Conservation (phyloP, 495 filamentous ascomycete species). For the Aspergillus egyptiacus region DNA sequence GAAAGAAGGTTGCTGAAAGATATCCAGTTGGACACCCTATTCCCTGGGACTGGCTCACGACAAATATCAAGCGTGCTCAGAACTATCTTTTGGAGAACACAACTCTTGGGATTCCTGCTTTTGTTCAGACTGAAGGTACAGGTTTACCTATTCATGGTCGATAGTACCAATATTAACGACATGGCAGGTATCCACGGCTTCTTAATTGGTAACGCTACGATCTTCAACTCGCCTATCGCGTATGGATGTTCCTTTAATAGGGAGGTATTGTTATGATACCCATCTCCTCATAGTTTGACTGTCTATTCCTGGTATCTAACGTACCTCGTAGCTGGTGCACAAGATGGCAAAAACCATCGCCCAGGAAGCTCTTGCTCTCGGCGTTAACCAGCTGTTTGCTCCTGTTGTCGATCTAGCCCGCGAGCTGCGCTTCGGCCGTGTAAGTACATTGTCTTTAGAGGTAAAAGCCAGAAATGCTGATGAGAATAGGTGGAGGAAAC, state of each 20-base stretch:
- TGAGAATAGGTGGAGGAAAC: constrained; percentile 55
- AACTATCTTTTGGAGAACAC: constrained; percentile 60
- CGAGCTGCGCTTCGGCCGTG: constrained; percentile 60
- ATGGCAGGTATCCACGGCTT: constrained; percentile 66
- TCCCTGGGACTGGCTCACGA: constrained; percentile 54
- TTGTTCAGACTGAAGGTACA: constrained; percentile 61
- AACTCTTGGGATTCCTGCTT: constrained; percentile 59
- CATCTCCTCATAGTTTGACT: not conserved
- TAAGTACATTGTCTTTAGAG: constrained; percentile 11
- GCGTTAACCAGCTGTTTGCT: constrained; percentile 63
- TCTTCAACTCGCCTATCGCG: constrained; percentile 68
- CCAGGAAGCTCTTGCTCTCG: constrained; percentile 55
- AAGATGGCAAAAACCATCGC: constrained; percentile 58
- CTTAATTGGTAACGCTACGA: constrained; percentile 62
- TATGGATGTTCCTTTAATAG: constrained; percentile 62
- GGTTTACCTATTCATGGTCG: not conserved
- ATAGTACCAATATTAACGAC: no score
- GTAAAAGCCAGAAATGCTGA: not conserved
- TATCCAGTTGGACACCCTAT: constrained; percentile 56
- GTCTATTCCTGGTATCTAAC: not conserved
- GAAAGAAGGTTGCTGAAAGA: not conserved
- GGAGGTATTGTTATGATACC: constrained; percentile 19
- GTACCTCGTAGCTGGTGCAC: constrained; percentile 36
- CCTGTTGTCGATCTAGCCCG: constrained; percentile 62
- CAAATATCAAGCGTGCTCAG: constrained; percentile 55